Base-by-base conservation (phyloP, 2,329 filamentous ascomycete genomes). In the Talaromyces sp. region DNA sequence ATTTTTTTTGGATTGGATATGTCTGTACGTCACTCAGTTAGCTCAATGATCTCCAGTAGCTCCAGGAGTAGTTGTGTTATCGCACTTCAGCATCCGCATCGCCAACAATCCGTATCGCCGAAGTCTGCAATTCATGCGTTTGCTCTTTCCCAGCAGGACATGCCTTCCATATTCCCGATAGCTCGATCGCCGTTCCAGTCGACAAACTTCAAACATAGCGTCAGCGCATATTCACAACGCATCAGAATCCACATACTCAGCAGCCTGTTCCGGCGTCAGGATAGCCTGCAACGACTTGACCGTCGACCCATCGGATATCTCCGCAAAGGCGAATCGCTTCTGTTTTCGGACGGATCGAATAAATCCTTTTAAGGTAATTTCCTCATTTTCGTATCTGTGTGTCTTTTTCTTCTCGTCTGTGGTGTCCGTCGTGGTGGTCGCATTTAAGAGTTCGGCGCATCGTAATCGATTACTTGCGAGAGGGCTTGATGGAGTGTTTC, bases 1-100 rank as follows among this genome's bases (percentile, higher is more conserved):
- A 97, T 79, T 98, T 98, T 79, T 97, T 97, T 79, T 99, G 95
- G 27, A 99, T 87, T 3, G 95, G 95, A 74, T 92, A 96, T 68
- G 89, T 91, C 91, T 98, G 73, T 33, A 62, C 43, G 43, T 39
- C 37, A 49, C 6, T 25, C n/a, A 22, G n/a, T 61, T 39, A 54
- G 73, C 27, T 45, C 13, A 15, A 79, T 37, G 2, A 2, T 37
- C 33, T 56, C 13, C 6, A 8, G 5, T 35, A 15, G 6, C 33
- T 56, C 8, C 6, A 8, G 5, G 19, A 15, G 6, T 25, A 39
- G n/a, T 15, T 25, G 7, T 5, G 13, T 22, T 11, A 56, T 56
- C 87, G 77, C 83, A 95, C 92, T 78, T 89, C 86, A 70, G 92
- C 85, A 80, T 97, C 89, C 61, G 93, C 91, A 47, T 87, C 81